A percentile compares a stretch with the other conserved stretches of the same genome.
Evolutionary conservation across 345 rosid genomes (phyloP).

Genomic region (Acer campestre): DNA sequence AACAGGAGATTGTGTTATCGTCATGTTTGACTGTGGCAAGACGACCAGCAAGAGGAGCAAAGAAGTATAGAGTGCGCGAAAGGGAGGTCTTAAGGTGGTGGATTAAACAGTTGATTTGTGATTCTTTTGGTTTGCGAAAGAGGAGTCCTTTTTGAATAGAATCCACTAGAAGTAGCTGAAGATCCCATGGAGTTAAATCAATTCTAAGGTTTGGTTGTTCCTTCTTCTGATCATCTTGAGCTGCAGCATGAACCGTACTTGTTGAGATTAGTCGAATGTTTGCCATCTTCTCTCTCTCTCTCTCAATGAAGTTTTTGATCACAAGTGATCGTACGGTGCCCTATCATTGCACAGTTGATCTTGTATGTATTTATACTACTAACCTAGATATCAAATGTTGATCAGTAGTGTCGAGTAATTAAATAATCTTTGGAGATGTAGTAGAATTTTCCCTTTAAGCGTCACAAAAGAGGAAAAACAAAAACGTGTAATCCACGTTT

Average conservation of each 20-base stretch:
- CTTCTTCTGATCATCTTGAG: not conserved
- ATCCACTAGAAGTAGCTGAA: constrained; percentile 15
- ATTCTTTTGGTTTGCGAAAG: constrained; percentile 22
- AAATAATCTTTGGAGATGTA: too few species aligned
- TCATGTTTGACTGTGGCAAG: constrained; percentile 26
- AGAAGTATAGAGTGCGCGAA: constrained; percentile 25
- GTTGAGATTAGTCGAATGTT: constrained; percentile 15
- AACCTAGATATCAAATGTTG: too few species aligned
- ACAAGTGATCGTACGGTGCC: not conserved
- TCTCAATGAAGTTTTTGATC: too few species aligned
- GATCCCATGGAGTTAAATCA: constrained; percentile 42
- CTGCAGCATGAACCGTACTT: not conserved
- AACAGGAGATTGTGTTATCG: constrained; percentile 34
- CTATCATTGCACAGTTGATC: too few species aligned
- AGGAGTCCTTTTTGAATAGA: constrained; percentile 29
- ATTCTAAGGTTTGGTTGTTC: not conserved
- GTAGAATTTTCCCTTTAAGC: too few species aligned
- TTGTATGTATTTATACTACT: too few species aligned
- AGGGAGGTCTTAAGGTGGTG: constrained; percentile 28
- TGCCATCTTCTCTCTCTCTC: constrained; percentile 13
- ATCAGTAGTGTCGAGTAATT: too few species aligned
- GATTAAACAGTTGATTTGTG: constrained; percentile 1
- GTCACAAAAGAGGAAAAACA: too few species aligned
- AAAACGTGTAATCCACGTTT: too few species aligned
- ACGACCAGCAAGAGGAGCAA: constrained; percentile 46